These are phyloP conservation scores for Prunus padus DNA, from an alignment of 306 rosid genomes.

Conservation along the genomic window DNA sequence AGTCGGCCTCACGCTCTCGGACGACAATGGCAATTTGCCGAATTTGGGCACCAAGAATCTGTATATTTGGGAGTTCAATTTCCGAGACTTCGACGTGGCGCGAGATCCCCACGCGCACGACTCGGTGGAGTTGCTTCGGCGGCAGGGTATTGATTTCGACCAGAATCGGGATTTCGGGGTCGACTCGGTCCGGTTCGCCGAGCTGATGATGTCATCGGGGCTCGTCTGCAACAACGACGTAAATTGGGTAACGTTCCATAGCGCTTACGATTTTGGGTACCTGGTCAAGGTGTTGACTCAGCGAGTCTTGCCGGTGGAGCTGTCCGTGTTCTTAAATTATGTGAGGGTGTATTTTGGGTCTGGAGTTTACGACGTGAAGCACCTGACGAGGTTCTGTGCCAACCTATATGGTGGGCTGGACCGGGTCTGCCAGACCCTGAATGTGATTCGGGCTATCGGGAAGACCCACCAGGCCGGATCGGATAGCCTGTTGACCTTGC, in stretches of 20 bases:
- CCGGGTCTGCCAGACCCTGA: slow-evolving; percentile 36
- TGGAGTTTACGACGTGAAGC: slow-evolving; percentile 63
- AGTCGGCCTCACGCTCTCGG: slow-evolving; percentile 61
- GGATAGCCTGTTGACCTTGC: slow-evolving; percentile 65
- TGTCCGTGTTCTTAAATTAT: slow-evolving; percentile 31
- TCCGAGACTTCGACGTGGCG: slow-evolving; percentile 56
- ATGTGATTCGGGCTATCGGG: slow-evolving; percentile 44
- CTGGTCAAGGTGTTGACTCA: slow-evolving; percentile 57
- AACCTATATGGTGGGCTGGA: slow-evolving; percentile 61
- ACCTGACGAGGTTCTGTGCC: slow-evolving; percentile 44
- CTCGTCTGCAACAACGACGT: slow-evolving; percentile 50
- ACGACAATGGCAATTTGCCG: slow-evolving; percentile 50
- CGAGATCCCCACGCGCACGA: slow-evolving; percentile 56
- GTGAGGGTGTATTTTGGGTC: slow-evolving; percentile 55
- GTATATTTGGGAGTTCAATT: slow-evolving; percentile 68
- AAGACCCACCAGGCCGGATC: slow-evolving; percentile 75
- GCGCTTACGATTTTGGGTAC: slow-evolving; percentile 73
- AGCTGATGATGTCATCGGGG: slow-evolving; percentile 71
- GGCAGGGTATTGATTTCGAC: slow-evolving; percentile 68
- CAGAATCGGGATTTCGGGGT: slow-evolving; percentile 39
- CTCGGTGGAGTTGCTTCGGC: slow-evolving; percentile 51
- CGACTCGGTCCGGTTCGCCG: slow-evolving; percentile 48
- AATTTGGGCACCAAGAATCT: slow-evolving; percentile 34
- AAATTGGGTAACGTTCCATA: slow-evolving; percentile 65
- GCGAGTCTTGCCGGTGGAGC: slow-evolving; percentile 38